Percentiles rank a stretch among this genome's conserved stretches.
Conservation (phyloP, 768 basidiomycete species). For the Ramaria sp. region DNA sequence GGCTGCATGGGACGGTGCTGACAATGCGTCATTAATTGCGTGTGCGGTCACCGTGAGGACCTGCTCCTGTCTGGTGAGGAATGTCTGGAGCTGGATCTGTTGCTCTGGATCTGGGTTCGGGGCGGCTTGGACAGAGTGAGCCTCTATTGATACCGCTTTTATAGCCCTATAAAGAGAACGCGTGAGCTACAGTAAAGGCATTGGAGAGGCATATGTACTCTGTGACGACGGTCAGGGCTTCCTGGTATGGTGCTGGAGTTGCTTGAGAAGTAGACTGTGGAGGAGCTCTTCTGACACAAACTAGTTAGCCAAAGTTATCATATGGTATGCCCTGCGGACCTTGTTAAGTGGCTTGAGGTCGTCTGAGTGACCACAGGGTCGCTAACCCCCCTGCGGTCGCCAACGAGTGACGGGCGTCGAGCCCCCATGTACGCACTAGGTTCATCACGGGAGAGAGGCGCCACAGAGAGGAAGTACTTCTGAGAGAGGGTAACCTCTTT, state of each 20-base stretch:
- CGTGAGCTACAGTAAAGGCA: background rate
- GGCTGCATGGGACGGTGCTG: conserved; percentile 31
- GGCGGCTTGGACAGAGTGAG: conserved; percentile 5
- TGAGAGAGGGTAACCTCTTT: conserved; percentile 58
- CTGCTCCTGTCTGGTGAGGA: conserved; percentile 69
- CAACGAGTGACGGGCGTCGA: conserved; percentile 36
- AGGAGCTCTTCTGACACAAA: background rate
- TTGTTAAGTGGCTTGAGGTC: background rate
- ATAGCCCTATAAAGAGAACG: conserved; percentile 1
- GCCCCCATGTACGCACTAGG: conserved; percentile 20
- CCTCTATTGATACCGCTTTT: conserved; percentile 8
- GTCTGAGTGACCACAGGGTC: conserved; percentile 28
- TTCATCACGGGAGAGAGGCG: conserved; percentile 48
- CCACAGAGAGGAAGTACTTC: conserved; percentile 62
- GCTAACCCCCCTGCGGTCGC: conserved; percentile 32
- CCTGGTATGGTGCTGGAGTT: conserved; percentile 32
- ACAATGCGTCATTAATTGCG: conserved; percentile 63
- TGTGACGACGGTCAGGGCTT: conserved; percentile 18
- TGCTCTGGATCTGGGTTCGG: conserved; percentile 27
- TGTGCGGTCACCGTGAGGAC: conserved; percentile 63
- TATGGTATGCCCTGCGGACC: background rate
- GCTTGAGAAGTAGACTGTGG: conserved; percentile 13
- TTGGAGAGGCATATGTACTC: background rate
- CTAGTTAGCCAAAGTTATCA: background rate
- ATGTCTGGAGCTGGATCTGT: conserved; percentile 33